phyloP scores from a whole-genome alignment of 2,329 filamentous ascomycete genomes.

The Elsinoe batatas region DNA sequence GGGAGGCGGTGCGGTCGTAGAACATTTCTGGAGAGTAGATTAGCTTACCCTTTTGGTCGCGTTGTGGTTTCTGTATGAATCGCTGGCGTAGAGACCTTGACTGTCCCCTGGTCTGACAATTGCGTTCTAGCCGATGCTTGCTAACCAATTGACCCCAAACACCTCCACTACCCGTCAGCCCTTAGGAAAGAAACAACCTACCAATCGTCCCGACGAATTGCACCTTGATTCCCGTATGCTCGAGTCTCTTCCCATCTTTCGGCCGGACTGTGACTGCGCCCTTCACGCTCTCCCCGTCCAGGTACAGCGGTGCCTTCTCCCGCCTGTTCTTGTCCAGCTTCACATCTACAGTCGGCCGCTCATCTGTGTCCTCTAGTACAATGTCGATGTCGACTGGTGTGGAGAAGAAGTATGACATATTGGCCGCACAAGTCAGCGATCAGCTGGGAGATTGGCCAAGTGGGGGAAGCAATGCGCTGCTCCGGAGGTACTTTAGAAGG shows the following conservation, averaged over 20 bases:
- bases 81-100: too few relatives aligned
- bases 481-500: background rate
- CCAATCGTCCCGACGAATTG: conserved; percentile 99
- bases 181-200: conserved; percentile 32
- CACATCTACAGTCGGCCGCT: conserved; percentile 90
- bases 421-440: conserved; percentile 11
- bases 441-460: background rate
- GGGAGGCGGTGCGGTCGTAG: conserved; percentile 97
- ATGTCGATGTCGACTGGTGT: conserved; percentile 98
- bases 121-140: background rate
- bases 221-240: conserved; percentile 98
- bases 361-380: conserved; percentile 89
- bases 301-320: conserved; percentile 93
- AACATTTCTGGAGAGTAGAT: conserved; percentile 65
- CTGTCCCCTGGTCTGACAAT: too few relatives aligned
- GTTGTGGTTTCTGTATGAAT: too few relatives aligned
- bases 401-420: conserved; percentile 96
- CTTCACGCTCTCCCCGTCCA: conserved; percentile 97
- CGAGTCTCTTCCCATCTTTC: conserved; percentile 94
- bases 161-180: background rate
- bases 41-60: background rate
- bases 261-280: conserved; percentile 88
- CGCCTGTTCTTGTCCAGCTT: conserved; percentile 97
- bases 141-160: background rate
- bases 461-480: background rate